Conservation (phyloP, 352 stramenopile genomes). For the Pythium rishiriense region DNA sequence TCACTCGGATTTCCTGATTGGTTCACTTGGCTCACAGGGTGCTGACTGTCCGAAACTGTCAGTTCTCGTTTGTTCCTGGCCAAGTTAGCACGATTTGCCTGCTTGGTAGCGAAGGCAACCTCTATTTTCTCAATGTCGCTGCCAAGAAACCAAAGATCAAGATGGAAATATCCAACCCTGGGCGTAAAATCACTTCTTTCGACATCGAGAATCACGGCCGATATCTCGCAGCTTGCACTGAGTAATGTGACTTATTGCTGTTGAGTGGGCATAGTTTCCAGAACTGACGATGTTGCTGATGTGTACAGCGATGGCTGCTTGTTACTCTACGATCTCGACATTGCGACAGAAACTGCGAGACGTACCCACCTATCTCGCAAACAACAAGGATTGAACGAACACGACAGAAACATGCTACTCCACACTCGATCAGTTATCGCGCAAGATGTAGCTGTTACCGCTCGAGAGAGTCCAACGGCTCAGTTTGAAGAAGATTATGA, state of each 20-base stretch:
- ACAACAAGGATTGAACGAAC: constrained; percentile 44
- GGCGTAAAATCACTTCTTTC: constrained; percentile 55
- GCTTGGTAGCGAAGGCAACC: constrained; percentile 58
- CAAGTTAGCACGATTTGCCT: constrained; percentile 63
- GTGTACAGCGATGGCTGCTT: constrained; percentile 66
- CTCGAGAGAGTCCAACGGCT: background rate
- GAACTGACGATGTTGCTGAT: constrained; percentile 1
- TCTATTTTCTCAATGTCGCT: constrained; percentile 78
- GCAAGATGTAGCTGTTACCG: background rate
- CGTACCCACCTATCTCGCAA: constrained; percentile 36
- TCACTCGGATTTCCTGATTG: too few relatives aligned
- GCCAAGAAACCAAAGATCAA: constrained; percentile 71
- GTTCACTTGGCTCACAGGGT: too few relatives aligned
- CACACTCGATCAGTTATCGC: constrained; percentile 42
- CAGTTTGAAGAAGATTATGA: constrained; percentile 8
- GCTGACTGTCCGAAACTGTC: too few relatives aligned
- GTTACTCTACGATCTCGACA: constrained; percentile 82
- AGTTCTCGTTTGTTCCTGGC: constrained; percentile 73
- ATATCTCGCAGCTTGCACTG: constrained; percentile 66
- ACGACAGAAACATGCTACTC: constrained; percentile 43
- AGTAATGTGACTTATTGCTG: constrained; percentile 36
- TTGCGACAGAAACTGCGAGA: constrained; percentile 59
- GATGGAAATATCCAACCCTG: constrained; percentile 62
- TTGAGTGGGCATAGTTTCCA: background rate
- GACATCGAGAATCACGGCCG: constrained; percentile 69